These are phyloP conservation scores for Dillenia turbinata DNA, from an alignment of 164 flowering plant genomes.

Conservation along the genomic window DNA sequence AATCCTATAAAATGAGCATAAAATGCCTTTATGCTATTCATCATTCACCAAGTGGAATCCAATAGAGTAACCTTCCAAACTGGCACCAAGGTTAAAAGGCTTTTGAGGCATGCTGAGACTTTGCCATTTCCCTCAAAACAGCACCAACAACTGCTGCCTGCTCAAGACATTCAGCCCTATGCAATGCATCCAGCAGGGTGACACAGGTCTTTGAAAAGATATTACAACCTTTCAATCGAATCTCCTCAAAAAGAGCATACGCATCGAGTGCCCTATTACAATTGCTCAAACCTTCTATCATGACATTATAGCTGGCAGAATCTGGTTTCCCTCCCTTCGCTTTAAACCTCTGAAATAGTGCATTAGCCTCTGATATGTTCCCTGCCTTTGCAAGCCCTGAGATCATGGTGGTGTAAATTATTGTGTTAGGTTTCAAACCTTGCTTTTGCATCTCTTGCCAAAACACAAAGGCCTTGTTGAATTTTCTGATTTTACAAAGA, in stretches of 20 bases:
- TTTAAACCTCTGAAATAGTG: slow-evolving; percentile 66
- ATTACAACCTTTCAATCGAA: slow-evolving; percentile 58
- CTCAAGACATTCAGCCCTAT: slow-evolving; percentile 81
- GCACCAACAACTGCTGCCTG: slow-evolving; percentile 95
- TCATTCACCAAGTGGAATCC: too few species aligned
- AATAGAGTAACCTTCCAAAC: too few species aligned
- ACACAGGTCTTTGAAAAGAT: slow-evolving; percentile 70
- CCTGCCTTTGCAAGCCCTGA: slow-evolving; percentile 89
- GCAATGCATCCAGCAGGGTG: slow-evolving; percentile 74
- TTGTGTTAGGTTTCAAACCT: slow-evolving; percentile 56
- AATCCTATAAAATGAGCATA: too few species aligned
- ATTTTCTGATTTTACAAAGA: slow-evolving; percentile 69
- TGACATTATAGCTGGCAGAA: slow-evolving; percentile 71
- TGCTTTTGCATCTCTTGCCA: slow-evolving; percentile 93
- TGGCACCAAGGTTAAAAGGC: slow-evolving; percentile 18
- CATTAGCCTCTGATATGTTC: slow-evolving; percentile 57
- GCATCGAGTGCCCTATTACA: slow-evolving; percentile 68
- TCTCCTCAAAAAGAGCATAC: slow-evolving; percentile 69
- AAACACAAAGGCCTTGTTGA: slow-evolving; percentile 91
- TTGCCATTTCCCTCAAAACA: slow-evolving; percentile 73
- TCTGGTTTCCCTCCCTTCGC: slow-evolving; percentile 74
- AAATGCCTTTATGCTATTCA: too few species aligned
- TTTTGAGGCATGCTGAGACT: slow-evolving; percentile 75
- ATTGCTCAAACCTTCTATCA: slow-evolving; percentile 75
- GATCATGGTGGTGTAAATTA: slow-evolving; percentile 85